phyloP scores from a whole-genome alignment of 495 filamentous ascomycete genomes.

The Penicillium verhagenii region DNA sequence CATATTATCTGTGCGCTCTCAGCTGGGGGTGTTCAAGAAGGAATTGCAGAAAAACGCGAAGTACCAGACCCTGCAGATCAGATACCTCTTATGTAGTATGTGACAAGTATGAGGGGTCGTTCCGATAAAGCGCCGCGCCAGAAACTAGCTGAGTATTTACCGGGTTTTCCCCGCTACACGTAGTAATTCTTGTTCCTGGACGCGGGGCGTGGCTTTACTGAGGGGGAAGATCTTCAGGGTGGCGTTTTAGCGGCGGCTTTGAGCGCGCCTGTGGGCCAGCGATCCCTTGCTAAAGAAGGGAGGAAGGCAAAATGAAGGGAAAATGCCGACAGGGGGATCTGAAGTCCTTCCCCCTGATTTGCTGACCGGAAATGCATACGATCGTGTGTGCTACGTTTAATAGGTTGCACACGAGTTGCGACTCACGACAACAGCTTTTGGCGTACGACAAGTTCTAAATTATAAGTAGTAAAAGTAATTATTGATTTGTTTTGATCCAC shows the following conservation, averaged over 20 bases:
- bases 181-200: neutral
- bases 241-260: conserved; percentile 19
- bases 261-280: neutral
- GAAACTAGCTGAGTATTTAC: neutral
- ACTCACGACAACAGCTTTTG: no score
- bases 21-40: neutral
- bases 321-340: no score
- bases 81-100: conserved; percentile 4
- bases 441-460: no score
- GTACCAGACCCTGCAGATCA: neutral
- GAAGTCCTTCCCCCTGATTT: no score
- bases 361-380: no score
- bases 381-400: no score
- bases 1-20: neutral
- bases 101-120: neutral
- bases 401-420: no score
- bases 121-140: neutral
- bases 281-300: no score
- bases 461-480: no score
- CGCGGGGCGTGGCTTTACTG: neutral
- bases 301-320: no score
- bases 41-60: neutral
- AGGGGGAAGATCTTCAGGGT: conserved; percentile 1
- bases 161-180: neutral
- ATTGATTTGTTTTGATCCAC: no score